Evolutionary conservation across 2,329 filamentous ascomycete species (phyloP), one percentile per base, ranked within the genome.

Genomic region (Aspergillus neotritici): DNA sequence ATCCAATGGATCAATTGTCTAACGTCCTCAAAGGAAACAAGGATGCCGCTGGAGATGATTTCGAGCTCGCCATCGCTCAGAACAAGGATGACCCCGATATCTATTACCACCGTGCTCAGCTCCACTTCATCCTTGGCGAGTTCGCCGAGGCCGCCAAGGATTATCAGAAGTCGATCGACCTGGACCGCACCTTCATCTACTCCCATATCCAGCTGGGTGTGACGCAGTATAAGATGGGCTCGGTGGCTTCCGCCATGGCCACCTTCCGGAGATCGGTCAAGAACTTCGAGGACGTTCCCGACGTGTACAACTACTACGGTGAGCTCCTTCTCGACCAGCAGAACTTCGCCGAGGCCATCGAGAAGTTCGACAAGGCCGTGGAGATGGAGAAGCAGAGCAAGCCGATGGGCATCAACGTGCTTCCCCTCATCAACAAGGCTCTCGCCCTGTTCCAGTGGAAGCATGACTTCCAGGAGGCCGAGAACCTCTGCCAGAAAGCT

Each of bases 241-340:
- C 88, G 25, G 86, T 98, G 46, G 93, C 93, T 6, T 96, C 90
- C 7, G 95, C 90, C 36, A 97, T 97, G 89, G 91, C 93, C 30
- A 98, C 93, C 5, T 97, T 98, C 83, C 82, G 91, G 57, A 80
- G 90, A 51, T 95, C 89, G 69, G 90, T 96, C 68, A 98, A 97
- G 83, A 96, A 95, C 73, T 98, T 98, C 64, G 86, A 89, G 62
- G 87, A 91, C 64, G 87, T 94, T 9, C 90, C 91, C 5, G 93
- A 98, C 63, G 93, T 97, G 32, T 98, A 97, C 78, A 98, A 98
- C 78, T 98, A 98, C 79, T 97, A 95, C 62, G 93, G 93, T 60
- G 93, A 98, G 74, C 79, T 98, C 44, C 78, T 98, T 45, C 82
- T 98, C 41, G 93, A 98, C 74, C 93, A 97, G 75, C 84, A 88